Evolutionary conservation across 345 rosid genomes (phyloP), one percentile per base, ranked within the genome.

Genomic region (Trapa bicornis): DNA sequence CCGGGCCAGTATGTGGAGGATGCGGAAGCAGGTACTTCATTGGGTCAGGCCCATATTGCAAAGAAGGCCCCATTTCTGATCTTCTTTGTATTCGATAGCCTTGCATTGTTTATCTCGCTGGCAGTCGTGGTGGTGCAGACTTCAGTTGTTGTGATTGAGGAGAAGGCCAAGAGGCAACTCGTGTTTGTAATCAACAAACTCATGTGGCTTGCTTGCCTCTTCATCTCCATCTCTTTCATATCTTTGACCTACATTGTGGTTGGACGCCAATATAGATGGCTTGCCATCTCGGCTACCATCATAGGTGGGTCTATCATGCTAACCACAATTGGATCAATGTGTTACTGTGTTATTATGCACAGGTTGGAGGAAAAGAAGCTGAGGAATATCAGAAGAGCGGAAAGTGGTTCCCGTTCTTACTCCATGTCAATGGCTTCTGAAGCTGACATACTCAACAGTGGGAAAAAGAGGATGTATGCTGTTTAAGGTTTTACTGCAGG

Each of bases 111-210:
- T 79, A 95, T 95, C 82, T 95, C 99, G n/a, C 78, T 95, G 67
- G 99, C 99, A 32, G 99, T 95, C n/a, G 99, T 95, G 10, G 96
- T 95, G 48, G 99, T 91, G 72, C 99, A 95, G 83, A 95, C 97
- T 12, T 89, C 99, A 4, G 92, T 95, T 66, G 97, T 95, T 35
- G 99, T 91, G 79, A 91, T 95, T 64, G 99, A 95, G 76, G 89
- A 86, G 67, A 95, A 83, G 83, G 99, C 96, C 15, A 95, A 87
- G 89, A 85, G 81, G 87, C 96, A 86, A 81, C 93, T 95, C 12
- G 96, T 91, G 67, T 95, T 95, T 69, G 91, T 95, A 73, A 95
- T 95, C 65, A 95, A 95, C 85, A 95, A 95, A 77, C 94, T 95
- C 69, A 89, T 95, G 99, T 95, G 97, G 99, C 73, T 82, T 61